Percentiles rank a stretch among this genome's conserved stretches.
Evolutionary conservation across 768 basidiomycete genomes (phyloP).

Genomic region (Termitomyces sp.): DNA sequence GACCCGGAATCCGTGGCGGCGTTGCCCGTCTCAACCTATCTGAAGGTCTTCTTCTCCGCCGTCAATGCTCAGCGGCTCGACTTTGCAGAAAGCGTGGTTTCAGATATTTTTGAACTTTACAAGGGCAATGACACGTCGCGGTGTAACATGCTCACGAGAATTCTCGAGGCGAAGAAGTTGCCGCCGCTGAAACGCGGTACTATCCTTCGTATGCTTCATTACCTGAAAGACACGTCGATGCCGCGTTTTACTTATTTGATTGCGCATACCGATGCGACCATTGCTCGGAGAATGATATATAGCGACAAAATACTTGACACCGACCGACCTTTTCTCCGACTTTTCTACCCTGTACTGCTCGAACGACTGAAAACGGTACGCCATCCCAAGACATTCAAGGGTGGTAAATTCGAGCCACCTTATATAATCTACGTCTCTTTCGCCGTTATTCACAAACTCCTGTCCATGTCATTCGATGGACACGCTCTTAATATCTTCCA

Average conservation of each 20-base stretch:
- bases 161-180: slow-evolving; percentile 7
- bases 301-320: slow-evolving; percentile 6
- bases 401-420: slow-evolving; percentile 34
- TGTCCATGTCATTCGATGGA: slow-evolving; percentile 24
- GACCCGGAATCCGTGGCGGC: slow-evolving; percentile 5
- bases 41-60: slow-evolving; percentile 4
- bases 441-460: slow-evolving; percentile 34
- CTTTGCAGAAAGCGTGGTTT: slow-evolving; percentile 16
- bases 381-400: slow-evolving; percentile 19
- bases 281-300: slow-evolving; percentile 16
- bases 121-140: slow-evolving; percentile 1
- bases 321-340: slow-evolving; percentile 18
- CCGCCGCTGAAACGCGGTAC: slow-evolving; percentile 6
- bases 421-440: slow-evolving; percentile 34
- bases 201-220: slow-evolving; percentile 14
- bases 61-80: neutral
- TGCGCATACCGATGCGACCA: neutral
- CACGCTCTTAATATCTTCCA: slow-evolving; percentile 44
- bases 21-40: slow-evolving; percentile 4
- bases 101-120: slow-evolving; percentile 18
- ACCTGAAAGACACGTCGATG: slow-evolving; percentile 8
- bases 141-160: slow-evolving; percentile 5
- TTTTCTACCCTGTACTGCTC: slow-evolving; percentile 26
- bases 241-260: slow-evolving; percentile 5
- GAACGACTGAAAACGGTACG: slow-evolving; percentile 13